Evolutionary conservation across 148 eudicot genomes (phyloP), one percentile per base, ranked within the genome.

Genomic region (Diospyros kaki): DNA sequence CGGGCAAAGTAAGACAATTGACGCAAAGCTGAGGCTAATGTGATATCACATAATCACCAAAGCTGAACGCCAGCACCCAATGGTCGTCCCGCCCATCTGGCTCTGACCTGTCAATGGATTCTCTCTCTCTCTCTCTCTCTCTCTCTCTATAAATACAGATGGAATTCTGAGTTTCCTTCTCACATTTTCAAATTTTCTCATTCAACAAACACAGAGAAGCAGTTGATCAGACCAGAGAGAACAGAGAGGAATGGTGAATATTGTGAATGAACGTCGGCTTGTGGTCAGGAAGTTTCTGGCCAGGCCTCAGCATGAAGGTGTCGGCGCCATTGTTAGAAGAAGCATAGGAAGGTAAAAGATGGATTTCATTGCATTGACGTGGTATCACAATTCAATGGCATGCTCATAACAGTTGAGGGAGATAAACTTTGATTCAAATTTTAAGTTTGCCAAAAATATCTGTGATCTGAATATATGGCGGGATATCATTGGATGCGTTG

Each of bases 261-360:
- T 72, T 67, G 61, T 84, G 6, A 77, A 71, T 64, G 87, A 80
- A 2, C 81, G 90, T 51, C 89, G 98, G 9, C 61, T 80, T 39
- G 82, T 93, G 53, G 91, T 82, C 2, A 81, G 89, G 69, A 89
- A 86, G 75, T 87, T 86, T 73, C 87, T 85, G 44, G 94, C 98
- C 1, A 77, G 87, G 76, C 92, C 98, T 80, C 96, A 91, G 76
- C 92, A 83, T n/a, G 96, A 91, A 84, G 94, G 96, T 4, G 86
- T 83, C 53, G 98, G 96, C 18, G 96, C 92, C 43, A 79, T 84
- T 76, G 98, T 93, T 28, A 77, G 98, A 66, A 79, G 98, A 82
- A 89, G 94, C 86, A 91, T 93, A 56, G 98, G 98, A 75, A 83
- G 96, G 98, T 93, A 76, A 46, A 41, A 5, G 18, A 15, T 8